Evolutionary conservation across 2,329 filamentous ascomycete species (phyloP).

Genomic region (Cladosporium sp.): DNA sequence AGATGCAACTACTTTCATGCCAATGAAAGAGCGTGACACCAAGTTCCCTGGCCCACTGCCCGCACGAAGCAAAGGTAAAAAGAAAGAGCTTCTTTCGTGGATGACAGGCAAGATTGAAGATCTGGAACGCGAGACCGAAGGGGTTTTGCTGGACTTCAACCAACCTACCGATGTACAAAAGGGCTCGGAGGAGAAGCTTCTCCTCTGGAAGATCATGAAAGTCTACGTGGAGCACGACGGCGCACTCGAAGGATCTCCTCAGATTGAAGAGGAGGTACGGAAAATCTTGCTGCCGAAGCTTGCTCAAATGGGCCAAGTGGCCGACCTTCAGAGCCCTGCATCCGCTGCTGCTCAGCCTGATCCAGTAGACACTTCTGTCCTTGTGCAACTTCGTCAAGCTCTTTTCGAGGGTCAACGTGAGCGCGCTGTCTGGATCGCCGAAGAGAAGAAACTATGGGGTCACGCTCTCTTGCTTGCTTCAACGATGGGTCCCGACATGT

Average conservation of each 20-base stretch:
- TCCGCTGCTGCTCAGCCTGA: slow-evolving; percentile 53
- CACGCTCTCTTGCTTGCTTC: slow-evolving; percentile 91
- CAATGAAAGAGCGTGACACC: slow-evolving; percentile 68
- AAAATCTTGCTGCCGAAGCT: slow-evolving; percentile 67
- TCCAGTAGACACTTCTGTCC: slow-evolving; percentile 64
- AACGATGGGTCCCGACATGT: slow-evolving; percentile 70
- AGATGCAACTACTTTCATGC: slow-evolving; percentile 70
- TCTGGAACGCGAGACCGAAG: slow-evolving; percentile 59
- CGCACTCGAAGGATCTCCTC: slow-evolving; percentile 68
- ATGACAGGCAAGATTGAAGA: slow-evolving; percentile 71
- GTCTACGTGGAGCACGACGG: slow-evolving; percentile 87
- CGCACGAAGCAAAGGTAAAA: slow-evolving; percentile 88
- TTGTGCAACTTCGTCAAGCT: slow-evolving; percentile 71
- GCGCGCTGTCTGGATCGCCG: slow-evolving; percentile 88
- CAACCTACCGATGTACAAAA: slow-evolving; percentile 63
- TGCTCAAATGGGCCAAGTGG: slow-evolving; percentile 36
- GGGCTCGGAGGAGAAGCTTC: slow-evolving; percentile 72
- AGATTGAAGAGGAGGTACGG: slow-evolving; percentile 73
- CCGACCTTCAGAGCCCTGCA: slow-evolving; percentile 38
- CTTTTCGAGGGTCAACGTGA: slow-evolving; percentile 81
- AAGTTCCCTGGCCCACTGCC: slow-evolving; percentile 90
- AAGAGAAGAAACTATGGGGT: slow-evolving; percentile 91
- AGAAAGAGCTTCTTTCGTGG: slow-evolving; percentile 89
- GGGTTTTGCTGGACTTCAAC: slow-evolving; percentile 51
- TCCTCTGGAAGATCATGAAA: slow-evolving; percentile 84